Percentiles rank a stretch among this genome's conserved stretches.
Conservation (phyloP, 1,284 basidiomycete genomes). For the Pisolithus thermaeus region DNA sequence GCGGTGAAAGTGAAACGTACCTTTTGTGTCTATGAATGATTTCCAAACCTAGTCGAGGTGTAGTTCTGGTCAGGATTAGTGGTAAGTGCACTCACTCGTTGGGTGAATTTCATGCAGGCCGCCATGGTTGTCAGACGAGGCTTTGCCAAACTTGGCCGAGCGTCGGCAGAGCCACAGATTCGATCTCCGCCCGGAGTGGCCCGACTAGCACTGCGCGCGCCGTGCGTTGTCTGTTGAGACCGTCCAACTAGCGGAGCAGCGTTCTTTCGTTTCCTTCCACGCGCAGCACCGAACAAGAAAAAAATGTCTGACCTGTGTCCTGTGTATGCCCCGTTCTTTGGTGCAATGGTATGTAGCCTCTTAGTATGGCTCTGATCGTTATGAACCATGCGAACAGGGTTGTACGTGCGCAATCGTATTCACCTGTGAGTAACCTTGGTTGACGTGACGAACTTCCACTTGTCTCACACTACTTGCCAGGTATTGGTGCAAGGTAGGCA, state of each 20-base stretch:
- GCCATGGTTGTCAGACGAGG: constrained; percentile 35
- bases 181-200: constrained; percentile 17
- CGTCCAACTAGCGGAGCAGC: neutral
- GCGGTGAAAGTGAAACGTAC: constrained; percentile 28
- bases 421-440: constrained; percentile 69
- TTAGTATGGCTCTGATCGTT: constrained; percentile 4
- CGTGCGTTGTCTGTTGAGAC: constrained; percentile 5
- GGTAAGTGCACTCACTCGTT: constrained; percentile 35
- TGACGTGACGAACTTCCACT: neutral
- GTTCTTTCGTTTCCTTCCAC: neutral
- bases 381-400: constrained; percentile 48
- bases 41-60: constrained; percentile 63
- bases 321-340: constrained; percentile 96
- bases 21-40: constrained; percentile 71
- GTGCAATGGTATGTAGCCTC: constrained; percentile 64
- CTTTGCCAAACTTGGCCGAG: constrained; percentile 7
- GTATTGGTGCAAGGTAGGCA: constrained; percentile 29
- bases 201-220: constrained; percentile 9
- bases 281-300: constrained; percentile 4
- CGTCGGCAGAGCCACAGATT: constrained; percentile 11
- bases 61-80: neutral
- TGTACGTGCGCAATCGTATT: constrained; percentile 97
- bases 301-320: constrained; percentile 85
- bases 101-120: constrained; percentile 64
- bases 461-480: constrained; percentile 4